Percentiles rank a stretch among this genome's conserved stretches.
phyloP scores from a whole-genome alignment of 352 stramenopile species.

The Phytophthora macrochlamydospora region DNA sequence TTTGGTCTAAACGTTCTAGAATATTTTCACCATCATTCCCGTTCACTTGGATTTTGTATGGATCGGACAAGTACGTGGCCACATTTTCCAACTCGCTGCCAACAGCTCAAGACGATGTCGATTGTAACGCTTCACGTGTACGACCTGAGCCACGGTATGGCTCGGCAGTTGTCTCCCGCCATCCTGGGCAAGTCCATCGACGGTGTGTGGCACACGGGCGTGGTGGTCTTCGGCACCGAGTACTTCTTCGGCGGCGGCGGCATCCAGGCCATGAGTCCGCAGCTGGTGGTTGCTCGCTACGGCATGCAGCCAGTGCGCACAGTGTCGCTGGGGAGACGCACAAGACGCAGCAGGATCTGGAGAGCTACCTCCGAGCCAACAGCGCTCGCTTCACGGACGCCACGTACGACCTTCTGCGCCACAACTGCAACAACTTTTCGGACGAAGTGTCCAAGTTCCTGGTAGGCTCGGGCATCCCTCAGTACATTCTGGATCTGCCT shows the following conservation, averaged over 20 bases:
- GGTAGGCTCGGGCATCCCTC: conserved; percentile 87
- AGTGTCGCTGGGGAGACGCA: conserved; percentile 83
- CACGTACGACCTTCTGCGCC: conserved; percentile 94
- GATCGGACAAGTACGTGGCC: background rate
- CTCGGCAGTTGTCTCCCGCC: conserved; percentile 81
- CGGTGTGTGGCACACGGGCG: conserved; percentile 92
- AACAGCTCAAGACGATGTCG: conserved; percentile 20
- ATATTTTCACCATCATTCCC: conserved; percentile 3
- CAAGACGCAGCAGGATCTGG: conserved; percentile 73
- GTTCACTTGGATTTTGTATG: background rate
- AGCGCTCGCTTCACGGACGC: conserved; percentile 83
- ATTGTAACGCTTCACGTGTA: conserved; percentile 93
- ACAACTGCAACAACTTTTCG: conserved; percentile 98
- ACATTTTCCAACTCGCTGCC: conserved; percentile 19
- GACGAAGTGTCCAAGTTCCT: conserved; percentile 91
- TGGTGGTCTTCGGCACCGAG: conserved; percentile 85
- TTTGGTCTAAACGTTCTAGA: conserved; percentile 4
- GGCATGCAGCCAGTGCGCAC: conserved; percentile 89
- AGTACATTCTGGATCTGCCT: conserved; percentile 91
- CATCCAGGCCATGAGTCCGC: conserved; percentile 83
- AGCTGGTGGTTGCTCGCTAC: conserved; percentile 76
- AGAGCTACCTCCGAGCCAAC: conserved; percentile 82
- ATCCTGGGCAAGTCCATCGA: conserved; percentile 94
- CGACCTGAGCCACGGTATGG: conserved; percentile 95
- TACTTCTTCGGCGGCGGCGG: conserved; percentile 96